Conservation (phyloP, 2,329 filamentous ascomycete species). For the Colletotrichum sp. region DNA sequence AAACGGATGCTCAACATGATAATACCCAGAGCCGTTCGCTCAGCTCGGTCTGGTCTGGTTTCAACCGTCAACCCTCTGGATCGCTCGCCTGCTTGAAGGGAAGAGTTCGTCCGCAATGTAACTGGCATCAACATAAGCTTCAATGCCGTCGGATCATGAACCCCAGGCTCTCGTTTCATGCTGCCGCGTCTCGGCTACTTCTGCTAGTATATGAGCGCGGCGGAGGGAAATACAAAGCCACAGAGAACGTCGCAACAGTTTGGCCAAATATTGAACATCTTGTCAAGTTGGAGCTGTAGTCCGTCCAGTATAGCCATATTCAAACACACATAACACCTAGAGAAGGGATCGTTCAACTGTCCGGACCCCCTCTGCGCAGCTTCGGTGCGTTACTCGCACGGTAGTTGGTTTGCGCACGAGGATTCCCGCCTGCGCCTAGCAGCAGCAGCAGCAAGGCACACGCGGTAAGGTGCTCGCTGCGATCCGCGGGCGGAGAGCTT, state of each 20-base stretch:
- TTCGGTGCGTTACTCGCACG: neutral
- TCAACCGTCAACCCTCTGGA: constrained; percentile 7
- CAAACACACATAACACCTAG: too few relatives aligned
- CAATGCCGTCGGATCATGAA: constrained; percentile 3
- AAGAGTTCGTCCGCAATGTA: neutral
- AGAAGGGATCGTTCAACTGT: neutral
- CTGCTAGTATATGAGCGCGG: neutral
- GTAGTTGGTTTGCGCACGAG: constrained; percentile 3
- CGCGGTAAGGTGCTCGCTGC: neutral
- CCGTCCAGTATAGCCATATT: neutral
- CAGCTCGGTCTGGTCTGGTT: constrained; percentile 9
- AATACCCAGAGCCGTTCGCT: neutral
- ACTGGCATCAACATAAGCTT: neutral
- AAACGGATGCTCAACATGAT: neutral
- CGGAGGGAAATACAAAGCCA: neutral
- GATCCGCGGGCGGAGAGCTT: constrained; percentile 4
- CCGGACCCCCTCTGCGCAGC: neutral
- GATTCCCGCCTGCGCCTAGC: neutral
- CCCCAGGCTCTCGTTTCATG: constrained; percentile 10
- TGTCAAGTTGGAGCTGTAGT: neutral
- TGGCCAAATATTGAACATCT: neutral
- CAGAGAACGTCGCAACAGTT: neutral
- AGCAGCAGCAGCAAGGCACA: neutral
- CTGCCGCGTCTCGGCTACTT: neutral
- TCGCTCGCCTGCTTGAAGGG: neutral